phyloP scores from a whole-genome alignment of 768 basidiomycete species.

The Lentinula aciculospora region DNA sequence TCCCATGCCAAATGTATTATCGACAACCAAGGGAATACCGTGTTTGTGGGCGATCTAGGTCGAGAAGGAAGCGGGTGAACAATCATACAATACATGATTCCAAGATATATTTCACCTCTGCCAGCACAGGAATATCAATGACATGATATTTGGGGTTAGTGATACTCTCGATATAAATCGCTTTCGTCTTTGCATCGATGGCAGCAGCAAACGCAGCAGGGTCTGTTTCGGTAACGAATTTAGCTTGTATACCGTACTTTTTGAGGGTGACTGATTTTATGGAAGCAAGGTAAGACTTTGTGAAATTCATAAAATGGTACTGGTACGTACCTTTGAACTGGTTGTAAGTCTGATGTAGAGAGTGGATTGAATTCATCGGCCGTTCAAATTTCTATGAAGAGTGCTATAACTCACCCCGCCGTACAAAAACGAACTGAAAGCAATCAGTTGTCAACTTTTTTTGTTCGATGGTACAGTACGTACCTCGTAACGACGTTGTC shows the following conservation, averaged over 20 bases:
- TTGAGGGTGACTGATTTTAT: slow-evolving; percentile 40
- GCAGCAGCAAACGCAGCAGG: slow-evolving; percentile 42
- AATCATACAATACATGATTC: background rate
- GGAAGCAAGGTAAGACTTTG: background rate
- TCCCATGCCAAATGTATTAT: slow-evolving; percentile 61
- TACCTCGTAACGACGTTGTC: slow-evolving; percentile 65
- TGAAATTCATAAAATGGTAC: background rate
- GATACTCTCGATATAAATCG: slow-evolving; percentile 54
- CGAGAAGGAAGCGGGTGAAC: background rate
- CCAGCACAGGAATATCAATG: slow-evolving; percentile 48
- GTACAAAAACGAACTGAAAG: slow-evolving; percentile 44
- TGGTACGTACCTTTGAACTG: slow-evolving; percentile 49
- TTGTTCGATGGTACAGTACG: slow-evolving; percentile 10
- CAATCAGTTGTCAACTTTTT: background rate
- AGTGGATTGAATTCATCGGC: background rate
- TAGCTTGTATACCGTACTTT: slow-evolving; percentile 47
- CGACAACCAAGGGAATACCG: slow-evolving; percentile 58
- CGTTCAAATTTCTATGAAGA: background rate
- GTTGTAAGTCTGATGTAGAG: slow-evolving; percentile 43
- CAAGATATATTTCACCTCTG: slow-evolving; percentile 24
- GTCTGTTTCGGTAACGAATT: slow-evolving; percentile 45
- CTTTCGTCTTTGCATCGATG: slow-evolving; percentile 59
- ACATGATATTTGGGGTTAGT: slow-evolving; percentile 59
- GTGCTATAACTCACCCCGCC: slow-evolving; percentile 40
- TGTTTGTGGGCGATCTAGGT: slow-evolving; percentile 52